These are phyloP conservation scores for Cicer bijugum DNA, from an alignment of 306 rosid species.

Conservation along the genomic window DNA sequence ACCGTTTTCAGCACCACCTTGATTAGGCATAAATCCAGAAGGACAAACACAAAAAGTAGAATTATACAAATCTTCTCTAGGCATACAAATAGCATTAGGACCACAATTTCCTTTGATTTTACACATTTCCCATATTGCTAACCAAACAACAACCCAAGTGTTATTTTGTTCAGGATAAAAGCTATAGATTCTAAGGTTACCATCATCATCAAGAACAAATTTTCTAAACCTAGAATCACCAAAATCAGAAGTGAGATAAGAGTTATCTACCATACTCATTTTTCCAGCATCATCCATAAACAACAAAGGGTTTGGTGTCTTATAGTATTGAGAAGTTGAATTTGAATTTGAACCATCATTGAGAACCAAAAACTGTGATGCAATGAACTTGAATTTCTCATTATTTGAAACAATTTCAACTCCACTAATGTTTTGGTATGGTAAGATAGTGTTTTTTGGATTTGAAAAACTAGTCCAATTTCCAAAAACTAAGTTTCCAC, in stretches of 20 bases:
- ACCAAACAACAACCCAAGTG: conserved; percentile 70
- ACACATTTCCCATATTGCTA: conserved; percentile 57
- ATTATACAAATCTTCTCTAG: conserved; percentile 43
- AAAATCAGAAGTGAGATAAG: conserved; percentile 58
- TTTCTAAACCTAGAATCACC: conserved; percentile 52
- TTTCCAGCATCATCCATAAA: conserved; percentile 47
- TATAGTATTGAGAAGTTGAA: conserved; percentile 40
- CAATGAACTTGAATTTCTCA: conserved; percentile 50
- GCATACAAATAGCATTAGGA: conserved; percentile 61
- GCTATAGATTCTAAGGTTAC: conserved; percentile 69
- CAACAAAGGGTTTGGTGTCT: neutral
- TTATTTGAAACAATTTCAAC: conserved; percentile 46
- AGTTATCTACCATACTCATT: conserved; percentile 41
- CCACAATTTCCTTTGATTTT: conserved; percentile 63
- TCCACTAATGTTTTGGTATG: conserved; percentile 53
- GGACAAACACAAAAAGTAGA: conserved; percentile 66
- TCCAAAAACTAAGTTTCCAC: conserved; percentile 57
- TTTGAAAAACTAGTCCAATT: conserved; percentile 59
- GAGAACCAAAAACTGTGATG: conserved; percentile 41
- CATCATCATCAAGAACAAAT: conserved; percentile 72
- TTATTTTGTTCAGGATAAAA: conserved; percentile 40
- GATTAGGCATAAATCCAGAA: conserved; percentile 53
- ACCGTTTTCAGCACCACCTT: conserved; percentile 46
- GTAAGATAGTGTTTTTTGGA: conserved; percentile 69
- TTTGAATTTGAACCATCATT: conserved; percentile 8